Base-by-base conservation (phyloP, 495 filamentous ascomycete genomes). In the Aspergillus steynii region DNA sequence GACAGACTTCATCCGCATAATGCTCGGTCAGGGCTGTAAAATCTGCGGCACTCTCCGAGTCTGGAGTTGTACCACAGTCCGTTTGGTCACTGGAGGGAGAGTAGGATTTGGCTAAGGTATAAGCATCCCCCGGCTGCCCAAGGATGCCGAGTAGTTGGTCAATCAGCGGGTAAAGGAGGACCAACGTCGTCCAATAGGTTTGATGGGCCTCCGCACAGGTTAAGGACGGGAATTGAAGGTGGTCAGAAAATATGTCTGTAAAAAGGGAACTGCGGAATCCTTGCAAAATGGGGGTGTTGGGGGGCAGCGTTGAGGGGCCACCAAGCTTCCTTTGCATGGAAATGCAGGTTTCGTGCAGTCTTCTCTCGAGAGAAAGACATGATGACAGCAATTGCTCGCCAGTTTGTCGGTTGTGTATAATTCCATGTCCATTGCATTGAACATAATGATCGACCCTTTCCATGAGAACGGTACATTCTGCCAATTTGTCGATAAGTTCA, bases 121-220 rank as follows among this genome's bases (percentile, higher is more conserved):
- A 25, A 34, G 60, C 42, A 14, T 31, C 48, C 26, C 27, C 51
- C 27, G 58, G 48, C 5, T 42, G 42, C 8, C 50, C 58, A 50
- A 68, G 60, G 25, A 61, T 48, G 2, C 49, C 45, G 53, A 63
- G 37, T 12, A 72, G 48, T 31, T 70, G 60, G n/a, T 66, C 56
- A 48, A 70, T 65, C 7, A 70, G 54, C 8, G 65, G 64, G 27
- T 68, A 70, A 10, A 70, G 59, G 5, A 73, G 47, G 15, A 68
- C 58, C 45, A 62, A 61, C 3, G 49, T 60, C 29, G 61, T 58
- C 59, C 59, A 67, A 25, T 68, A 65, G 0, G 67, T 5, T 8
- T 65, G 8, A 32, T 69, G 62, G 4, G 56, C 63, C 48, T 67
- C 66, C 15, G 62, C 62, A 26, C 61, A 67, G 14, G 53, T 49